Base-by-base conservation (phyloP, 768 basidiomycete genomes). In the Paxillus rubicundulus region DNA sequence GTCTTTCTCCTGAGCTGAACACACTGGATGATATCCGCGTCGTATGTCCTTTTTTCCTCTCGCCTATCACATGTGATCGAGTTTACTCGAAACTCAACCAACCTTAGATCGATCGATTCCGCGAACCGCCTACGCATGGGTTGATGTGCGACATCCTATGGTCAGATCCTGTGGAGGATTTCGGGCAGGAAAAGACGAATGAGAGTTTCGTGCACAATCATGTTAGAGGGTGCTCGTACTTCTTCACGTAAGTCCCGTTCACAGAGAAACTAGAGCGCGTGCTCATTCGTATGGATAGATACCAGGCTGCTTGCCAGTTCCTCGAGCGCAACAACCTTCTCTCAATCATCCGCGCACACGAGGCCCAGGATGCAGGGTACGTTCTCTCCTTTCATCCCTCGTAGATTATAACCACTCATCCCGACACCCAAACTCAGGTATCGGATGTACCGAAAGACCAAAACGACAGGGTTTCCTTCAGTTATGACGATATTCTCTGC, bases 401-500 rank as follows among this genome's bases (percentile, higher is more conserved):
- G 13, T 18, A 20, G 13, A 39, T 52, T 12, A 41, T 43, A 30
- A 46, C 33, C 34, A 47, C 13, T 53, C 32, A 7, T 24, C 45
- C 37, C 42, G 21, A 49, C 7, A 30, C 32, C 2, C 0, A 30
- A 37, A 14, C 48, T 2, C 57, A 93, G 92, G 12, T 97, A 96
- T 68, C 91, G 95, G 49, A 98, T 98, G 97, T 98, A 98, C 67
- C 90, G 94, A 60, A 99, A 99, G 74, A 98, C 96, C 5, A 92
- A 93, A 72, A 89, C 92, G 17, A 98, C 95, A 0, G 95, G 96
- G 6, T 98, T 99, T 77, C 96, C 97, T 16, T 96, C 94, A 14
- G 95, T 99, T 53, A 98, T 99, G 94, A 98, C 96, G n/a, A 94
- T 99, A 64, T 99, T 99, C 74, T 95, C 92, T 14, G 95, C 95